Evolutionary conservation across 179 eudicot genomes (phyloP), one percentile per base, ranked within the genome.

Genomic region (Silene coronaria): DNA sequence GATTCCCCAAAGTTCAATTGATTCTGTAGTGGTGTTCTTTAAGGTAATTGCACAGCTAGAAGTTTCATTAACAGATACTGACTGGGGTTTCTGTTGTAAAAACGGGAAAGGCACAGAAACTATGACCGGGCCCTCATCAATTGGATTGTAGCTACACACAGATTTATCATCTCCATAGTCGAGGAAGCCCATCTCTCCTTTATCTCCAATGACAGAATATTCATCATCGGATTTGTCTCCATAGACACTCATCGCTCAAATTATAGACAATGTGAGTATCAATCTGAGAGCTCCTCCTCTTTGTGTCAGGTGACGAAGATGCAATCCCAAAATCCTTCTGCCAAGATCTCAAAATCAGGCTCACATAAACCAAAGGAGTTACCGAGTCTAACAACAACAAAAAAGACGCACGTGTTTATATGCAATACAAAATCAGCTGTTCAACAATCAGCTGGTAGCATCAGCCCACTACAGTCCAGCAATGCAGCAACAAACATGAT

Each of bases 51-150:
- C 77, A 68, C 84, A 84, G 70, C 76, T 72, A 12, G 86, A 69
- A 65, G 82, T 78, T 76, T 92, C 91, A 28, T 88, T 88, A 2
- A 88, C 83, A 11, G 72, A 51, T 58, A 86, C 88, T 2, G 95
- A 92, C 64, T 67, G 91, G 75, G 97, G 97, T 70, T 87, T 92
- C 17, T 84, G 85, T 1, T 77, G 80, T 36, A 81, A 78, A 16
- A 87, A 80, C 9, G 97, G 97, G 73, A 95, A 95, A 66, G 99
- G 99, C 36, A 87, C 84, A 14, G 99, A 95, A 59, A 95, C 72
- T 26, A 78, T 59, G 38, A 90, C 77, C 1, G 87, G 83, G 11
- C 91, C 91, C 78, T 95, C 96, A 28, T 87, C 89, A n/a, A 23
- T 42, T 28, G 89, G 91, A 71, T 86, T 80, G 76, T 92, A 90